These are phyloP conservation scores for Jackrogersella minutella DNA, from an alignment of 495 filamentous ascomycete genomes.

Conservation along the genomic window DNA sequence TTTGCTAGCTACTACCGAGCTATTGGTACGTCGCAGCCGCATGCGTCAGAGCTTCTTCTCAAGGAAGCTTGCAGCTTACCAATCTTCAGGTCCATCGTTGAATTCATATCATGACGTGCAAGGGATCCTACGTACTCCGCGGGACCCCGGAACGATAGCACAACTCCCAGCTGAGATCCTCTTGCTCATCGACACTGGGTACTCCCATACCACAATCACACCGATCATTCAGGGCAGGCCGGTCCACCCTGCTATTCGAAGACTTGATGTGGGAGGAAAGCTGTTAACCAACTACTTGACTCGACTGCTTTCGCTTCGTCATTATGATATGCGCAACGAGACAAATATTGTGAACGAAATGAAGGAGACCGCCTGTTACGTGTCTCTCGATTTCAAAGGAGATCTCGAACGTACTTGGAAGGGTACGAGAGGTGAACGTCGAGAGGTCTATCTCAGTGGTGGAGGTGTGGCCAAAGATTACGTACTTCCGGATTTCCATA, in stretches of 20 bases:
- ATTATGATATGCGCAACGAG: constrained; percentile 95
- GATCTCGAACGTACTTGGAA: constrained; percentile 90
- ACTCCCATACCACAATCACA: constrained; percentile 92
- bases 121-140: constrained; percentile 62
- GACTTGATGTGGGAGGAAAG: constrained; percentile 92
- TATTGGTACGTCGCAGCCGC: constrained; percentile 60
- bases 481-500: constrained; percentile 90
- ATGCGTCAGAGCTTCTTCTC: not conserved
- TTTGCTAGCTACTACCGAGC: constrained; percentile 85
- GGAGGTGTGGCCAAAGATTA: constrained; percentile 89
- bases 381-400: constrained; percentile 75
- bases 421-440: constrained; percentile 66
- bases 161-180: constrained; percentile 77
- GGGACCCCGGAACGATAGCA: constrained; percentile 52
- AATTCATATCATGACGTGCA: constrained; percentile 87
- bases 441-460: constrained; percentile 54
- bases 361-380: constrained; percentile 89
- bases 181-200: constrained; percentile 88
- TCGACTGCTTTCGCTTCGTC: constrained; percentile 84
- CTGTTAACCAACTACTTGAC: constrained; percentile 95
- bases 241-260: constrained; percentile 80
- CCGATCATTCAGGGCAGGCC: constrained; percentile 83
- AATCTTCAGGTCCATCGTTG: constrained; percentile 61
- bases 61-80: constrained; percentile 2
- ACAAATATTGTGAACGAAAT: constrained; percentile 92